Evolutionary conservation across 116 monocot genomes (phyloP), one percentile per base, ranked within the genome.

Genomic region (Papilionanthe hybrid): DNA sequence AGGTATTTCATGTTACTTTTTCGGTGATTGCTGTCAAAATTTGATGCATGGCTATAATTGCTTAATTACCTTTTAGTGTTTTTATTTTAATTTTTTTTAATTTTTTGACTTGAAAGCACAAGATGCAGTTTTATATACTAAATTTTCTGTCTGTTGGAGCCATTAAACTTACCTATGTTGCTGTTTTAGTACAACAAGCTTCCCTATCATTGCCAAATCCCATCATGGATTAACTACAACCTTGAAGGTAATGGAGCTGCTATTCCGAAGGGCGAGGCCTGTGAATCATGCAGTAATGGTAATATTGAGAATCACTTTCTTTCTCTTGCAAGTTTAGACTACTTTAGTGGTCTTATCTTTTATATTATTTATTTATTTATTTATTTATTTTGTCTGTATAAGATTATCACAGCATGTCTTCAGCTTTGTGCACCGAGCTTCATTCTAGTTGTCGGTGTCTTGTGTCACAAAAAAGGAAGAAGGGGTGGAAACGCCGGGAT

Each of bases 191-290:
- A 85, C 80, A 98, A 94, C 85, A 93, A 86, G 78, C 74, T 91
- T 71, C 84, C 42, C 60, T 18, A 69, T 73, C 79, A 53, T 73
- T 87, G 79, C 84, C 83, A 85, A 83, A 82, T 94, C 86, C 91
- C 94, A 48, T 79, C 91, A 72, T 89, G 91, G 91, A 84, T 94
- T 81, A 78, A 56, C 78, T 94, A 87, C 83, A 85, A 85, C 60
- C 75, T 91, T 60, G 85, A 87, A 84, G 89, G 87, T 75, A 89
- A 89, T 83, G 80, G 65, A 75, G 82, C 82, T 80, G 82, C 75
- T 43, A 79, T 45, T 53, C 57, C 20, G 47, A 87, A 86, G 43
- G 82, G 73, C 75, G 87, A 86, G 20, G 77, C 30, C 15, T 37
- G 63, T 41, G 43, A 60, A 57, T 82, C 83, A 48, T 41, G 32